Base-by-base conservation (phyloP, 805 yeast genomes). In the Diddensiella santjacobensis region DNA sequence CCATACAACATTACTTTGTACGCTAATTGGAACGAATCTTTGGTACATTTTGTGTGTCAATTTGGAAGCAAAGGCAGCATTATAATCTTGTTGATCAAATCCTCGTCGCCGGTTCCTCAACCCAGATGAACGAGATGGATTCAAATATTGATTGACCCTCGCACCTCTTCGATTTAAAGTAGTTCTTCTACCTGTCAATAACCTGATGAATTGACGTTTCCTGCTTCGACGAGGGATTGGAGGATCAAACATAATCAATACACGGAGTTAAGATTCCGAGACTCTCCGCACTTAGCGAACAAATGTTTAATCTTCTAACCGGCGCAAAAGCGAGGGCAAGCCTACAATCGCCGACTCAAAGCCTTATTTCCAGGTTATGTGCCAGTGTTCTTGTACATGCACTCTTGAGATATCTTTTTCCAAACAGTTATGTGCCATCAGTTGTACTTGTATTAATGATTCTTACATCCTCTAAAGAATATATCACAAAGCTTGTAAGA, bases 181-280 rank as follows among this genome's bases (percentile, higher is more conserved):
- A n/a, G n/a, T n/a, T n/a, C n/a, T n/a, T n/a, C n/a, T n/a, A n/a
- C 31, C 13, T 13, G 31, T 26, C 13, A 13, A 8, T 26, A 35
- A 17, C 15, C 38, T 35, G 8, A 8, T 35, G 15, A 35, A 8
- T 17, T 15, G 8, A 6, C 38, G 15, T 15, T 15, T 35, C 18
- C 18, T 13, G 15, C 38, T 35, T 15, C 38, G 8, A 8, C 48
- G 23, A 31, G 50, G 45, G 29, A 48, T 26, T 8, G 42, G 38
- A 2, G 42, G 26, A 3, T 37, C 47, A 5, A 38, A 47, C 19
- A 38, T 56, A 24, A 46, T 15, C 6, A 35, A 10, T 8, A 17
- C 15, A 8, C 15, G 31, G 13, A 26, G 31, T 13, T 26, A 26
- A 26, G 31, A 10, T 26, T n/a, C n/a, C n/a, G n/a, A n/a, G n/a